A percentile compares a stretch with the other conserved stretches of the same genome.
These are phyloP conservation scores for Dactylellina cionopaga DNA, from an alignment of 2,329 filamentous ascomycete genomes.

Conservation along the genomic window DNA sequence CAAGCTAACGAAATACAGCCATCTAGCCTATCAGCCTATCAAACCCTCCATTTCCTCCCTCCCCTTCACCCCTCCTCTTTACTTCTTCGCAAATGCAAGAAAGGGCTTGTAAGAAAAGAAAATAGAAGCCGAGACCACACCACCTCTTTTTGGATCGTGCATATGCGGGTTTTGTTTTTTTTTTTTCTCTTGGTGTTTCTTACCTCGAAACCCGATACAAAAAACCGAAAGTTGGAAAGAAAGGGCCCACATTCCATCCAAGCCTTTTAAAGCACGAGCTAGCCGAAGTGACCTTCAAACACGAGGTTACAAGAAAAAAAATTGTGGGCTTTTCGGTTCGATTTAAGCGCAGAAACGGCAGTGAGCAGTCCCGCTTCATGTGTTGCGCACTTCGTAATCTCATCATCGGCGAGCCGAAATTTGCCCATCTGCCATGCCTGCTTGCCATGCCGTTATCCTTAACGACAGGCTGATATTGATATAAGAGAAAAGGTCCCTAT, in stretches of 20 bases:
- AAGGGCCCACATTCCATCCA: constrained; percentile 31
- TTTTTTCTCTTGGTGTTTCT: constrained; percentile 1
- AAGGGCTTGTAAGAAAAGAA: constrained; percentile 3
- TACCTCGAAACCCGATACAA: neutral
- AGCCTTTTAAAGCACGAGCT: constrained; percentile 35
- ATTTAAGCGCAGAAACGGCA: constrained; percentile 23
- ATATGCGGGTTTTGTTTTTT: constrained; percentile 36
- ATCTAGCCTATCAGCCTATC: constrained; percentile 50
- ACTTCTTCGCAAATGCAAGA: neutral
- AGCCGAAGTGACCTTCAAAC: constrained; percentile 34
- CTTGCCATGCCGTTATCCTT: constrained; percentile 2
- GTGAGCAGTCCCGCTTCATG: constrained; percentile 11
- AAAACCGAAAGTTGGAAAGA: constrained; percentile 5
- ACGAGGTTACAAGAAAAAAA: constrained; percentile 7
- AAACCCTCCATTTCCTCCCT: constrained; percentile 9
- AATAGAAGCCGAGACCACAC: neutral
- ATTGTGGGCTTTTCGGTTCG: constrained; percentile 17
- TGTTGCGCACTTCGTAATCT: constrained; percentile 33
- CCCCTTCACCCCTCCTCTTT: constrained; percentile 8
- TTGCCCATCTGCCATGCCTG: constrained; percentile 32
- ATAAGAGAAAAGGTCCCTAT: constrained; percentile 34
- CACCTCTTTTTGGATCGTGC: constrained; percentile 40
- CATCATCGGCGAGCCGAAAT: constrained; percentile 19
- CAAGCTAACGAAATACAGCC: constrained; percentile 49
- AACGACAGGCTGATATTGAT: constrained; percentile 46